Base-by-base conservation (phyloP, 371 early-diverging fungal species). In the Caulochytrium protostelioides region DNA sequence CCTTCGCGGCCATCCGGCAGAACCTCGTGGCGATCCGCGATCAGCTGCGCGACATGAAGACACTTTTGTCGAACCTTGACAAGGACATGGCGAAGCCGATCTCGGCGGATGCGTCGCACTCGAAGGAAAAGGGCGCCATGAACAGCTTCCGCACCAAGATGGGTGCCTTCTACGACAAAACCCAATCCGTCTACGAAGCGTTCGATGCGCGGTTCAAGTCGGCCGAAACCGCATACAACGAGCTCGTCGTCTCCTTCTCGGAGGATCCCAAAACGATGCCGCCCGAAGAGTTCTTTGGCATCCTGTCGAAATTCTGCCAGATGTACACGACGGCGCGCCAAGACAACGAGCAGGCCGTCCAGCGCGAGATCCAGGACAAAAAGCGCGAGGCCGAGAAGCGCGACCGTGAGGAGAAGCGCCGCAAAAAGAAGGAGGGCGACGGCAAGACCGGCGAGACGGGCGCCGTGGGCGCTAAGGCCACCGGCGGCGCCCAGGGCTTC, bases 211-310 rank as follows among this genome's bases (percentile, higher is more conserved):
- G 35, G 22, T 54, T 57, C 38, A 44, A 55, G 31, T 26, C 19
- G 1, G 46, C 55, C 4, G 63, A 63, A 26, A 49, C 52, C 28
- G 38, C 40, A 10, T 63, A 44, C 30, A 54, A 55, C 24, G 30
- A 25, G 3, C 43, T 49, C 5, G 41, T 49, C 13, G 6, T 25
- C 0, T 21, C 52, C 16, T 63, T 50, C 42, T 49, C 39, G 4
- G 57, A 57, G 37, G 57, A 57, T 30, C 41, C 49, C 4, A 50
- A 47, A 24, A 42, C 35, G 2, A 49, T 40, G 17, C 40, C 47
- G 4, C 47, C 54, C 2, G 57, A 54, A 37, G 57, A 57, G 30
- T 57, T 57, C 29, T 63, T 63, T 40, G 63, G 61, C 10, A 48
- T 44, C 7, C 60, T 62, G 28, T 27, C 24, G 27, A 36, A 37